Evolutionary conservation across 257 asterid species (phyloP).

Genomic region (Solanum corneliomulleri): DNA sequence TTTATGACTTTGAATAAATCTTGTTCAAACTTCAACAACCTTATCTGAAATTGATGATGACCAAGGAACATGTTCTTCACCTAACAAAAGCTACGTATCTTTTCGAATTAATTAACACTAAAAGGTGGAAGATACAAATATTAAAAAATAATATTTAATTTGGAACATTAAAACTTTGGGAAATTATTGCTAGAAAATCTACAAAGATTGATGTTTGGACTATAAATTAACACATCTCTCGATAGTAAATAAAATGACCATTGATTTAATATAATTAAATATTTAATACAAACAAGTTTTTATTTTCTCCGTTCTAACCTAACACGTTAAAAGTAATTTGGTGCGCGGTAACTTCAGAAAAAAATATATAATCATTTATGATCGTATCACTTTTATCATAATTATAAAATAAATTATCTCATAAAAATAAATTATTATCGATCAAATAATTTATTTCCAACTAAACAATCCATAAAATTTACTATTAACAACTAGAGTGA

Average conservation of each 20-base stretch:
- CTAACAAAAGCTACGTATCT: not conserved
- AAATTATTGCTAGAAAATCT: not conserved
- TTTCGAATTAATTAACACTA: not conserved
- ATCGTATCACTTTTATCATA: too few species aligned
- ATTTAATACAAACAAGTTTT: not conserved
- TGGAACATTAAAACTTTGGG: not conserved
- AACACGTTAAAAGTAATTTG: not conserved
- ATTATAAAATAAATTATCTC: too few species aligned
- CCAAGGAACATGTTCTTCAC: not conserved
- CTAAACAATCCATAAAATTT: fast-evolving
- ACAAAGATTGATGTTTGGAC: not conserved
- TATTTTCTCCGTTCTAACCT: not conserved
- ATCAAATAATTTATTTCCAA: too few species aligned
- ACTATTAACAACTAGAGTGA: not conserved
- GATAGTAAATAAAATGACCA: not conserved
- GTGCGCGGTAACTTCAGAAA: too few species aligned
- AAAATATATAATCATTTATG: too few species aligned
- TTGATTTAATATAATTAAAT: not conserved
- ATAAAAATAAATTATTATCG: too few species aligned
- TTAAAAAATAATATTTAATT: not conserved
- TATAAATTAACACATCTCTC: not conserved
- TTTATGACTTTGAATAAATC: not conserved
- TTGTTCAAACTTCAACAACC: not conserved
- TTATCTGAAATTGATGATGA: not conserved
- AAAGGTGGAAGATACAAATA: not conserved